A percentile compares a stretch with the other conserved stretches of the same genome.
These are phyloP conservation scores for Mentha longifolia DNA, from an alignment of 257 asterid species.

Conservation along the genomic window DNA sequence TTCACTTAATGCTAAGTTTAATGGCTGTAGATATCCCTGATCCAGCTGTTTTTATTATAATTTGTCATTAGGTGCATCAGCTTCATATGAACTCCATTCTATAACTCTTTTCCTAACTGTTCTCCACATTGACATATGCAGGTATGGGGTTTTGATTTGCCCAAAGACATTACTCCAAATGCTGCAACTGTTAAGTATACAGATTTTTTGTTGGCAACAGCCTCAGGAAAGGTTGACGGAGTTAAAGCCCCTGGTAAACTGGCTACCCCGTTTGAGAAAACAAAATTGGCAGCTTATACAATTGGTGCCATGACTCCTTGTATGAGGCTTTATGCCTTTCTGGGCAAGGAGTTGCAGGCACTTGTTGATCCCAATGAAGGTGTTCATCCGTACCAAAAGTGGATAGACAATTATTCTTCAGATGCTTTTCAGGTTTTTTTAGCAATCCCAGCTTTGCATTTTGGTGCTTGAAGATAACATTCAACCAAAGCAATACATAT, in stretches of 20 bases:
- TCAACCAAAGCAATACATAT: conserved; percentile 1
- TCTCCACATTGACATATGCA: conserved; percentile 36
- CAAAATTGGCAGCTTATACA: conserved; percentile 91
- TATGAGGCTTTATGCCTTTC: conserved; percentile 84
- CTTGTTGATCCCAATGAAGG: conserved; percentile 43
- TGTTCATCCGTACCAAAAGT: conserved; percentile 73
- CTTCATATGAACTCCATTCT: conserved; percentile 4
- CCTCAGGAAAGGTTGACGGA: conserved; percentile 85
- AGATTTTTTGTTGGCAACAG: conserved; percentile 82
- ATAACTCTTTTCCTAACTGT: conserved; percentile 23
- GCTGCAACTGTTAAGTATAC: conserved; percentile 79
- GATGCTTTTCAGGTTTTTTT: conserved; percentile 73
- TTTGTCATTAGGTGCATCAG: neutral
- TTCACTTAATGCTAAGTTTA: conserved; percentile 10
- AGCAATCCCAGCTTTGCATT: conserved; percentile 23
- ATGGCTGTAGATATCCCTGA: neutral
- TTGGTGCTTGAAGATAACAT: conserved; percentile 19
- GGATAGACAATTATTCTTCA: conserved; percentile 79
- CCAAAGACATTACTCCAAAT: conserved; percentile 53
- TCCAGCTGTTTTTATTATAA: neutral
- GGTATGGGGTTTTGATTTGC: conserved; percentile 75
- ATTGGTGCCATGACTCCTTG: conserved; percentile 96
- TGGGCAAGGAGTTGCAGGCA: conserved; percentile 73
- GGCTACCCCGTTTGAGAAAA: conserved; percentile 92
- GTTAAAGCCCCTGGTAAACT: conserved; percentile 78